A percentile compares a stretch with the other conserved stretches of the same genome.
These are phyloP conservation scores for Alnus rubra DNA, from an alignment of 306 rosid species.

Conservation along the genomic window DNA sequence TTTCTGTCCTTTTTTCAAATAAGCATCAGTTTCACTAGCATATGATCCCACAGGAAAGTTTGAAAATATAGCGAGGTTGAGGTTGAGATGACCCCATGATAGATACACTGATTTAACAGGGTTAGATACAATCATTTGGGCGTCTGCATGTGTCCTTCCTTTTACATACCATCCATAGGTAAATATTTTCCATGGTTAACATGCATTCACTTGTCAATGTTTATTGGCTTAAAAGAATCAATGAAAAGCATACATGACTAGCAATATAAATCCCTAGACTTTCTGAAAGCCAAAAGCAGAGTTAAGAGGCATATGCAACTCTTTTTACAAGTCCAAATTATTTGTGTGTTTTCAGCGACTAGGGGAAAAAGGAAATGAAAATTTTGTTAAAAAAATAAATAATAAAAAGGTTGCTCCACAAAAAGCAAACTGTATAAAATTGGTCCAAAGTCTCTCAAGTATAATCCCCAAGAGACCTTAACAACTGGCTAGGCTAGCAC, in stretches of 20 bases:
- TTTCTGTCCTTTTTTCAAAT: too few species aligned
- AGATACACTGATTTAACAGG: too few species aligned
- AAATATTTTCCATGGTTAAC: not conserved
- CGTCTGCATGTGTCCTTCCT: not conserved
- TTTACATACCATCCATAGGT: not conserved
- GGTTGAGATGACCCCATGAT: too few species aligned
- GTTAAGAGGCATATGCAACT: not conserved
- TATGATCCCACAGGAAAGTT: too few species aligned
- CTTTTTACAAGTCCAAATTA: not conserved
- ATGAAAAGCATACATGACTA: not conserved
- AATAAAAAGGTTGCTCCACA: not conserved
- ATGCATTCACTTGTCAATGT: not conserved
- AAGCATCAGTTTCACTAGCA: too few species aligned
- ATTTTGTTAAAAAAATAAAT: not conserved
- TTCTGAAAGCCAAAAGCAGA: not conserved
- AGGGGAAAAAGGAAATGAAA: not conserved
- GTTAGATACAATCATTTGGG: too few species aligned
- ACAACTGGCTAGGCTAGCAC: constrained; percentile 1
- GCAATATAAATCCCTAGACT: not conserved
- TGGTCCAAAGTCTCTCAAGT: not conserved
- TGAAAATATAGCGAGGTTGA: too few species aligned
- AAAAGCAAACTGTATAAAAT: not conserved
- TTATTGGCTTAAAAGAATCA: not conserved
- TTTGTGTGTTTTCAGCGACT: not conserved
- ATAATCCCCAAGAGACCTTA: constrained; percentile 16